Base-by-base conservation (phyloP, 2,329 filamentous ascomycete genomes). In the Aureobasidium lini region DNA sequence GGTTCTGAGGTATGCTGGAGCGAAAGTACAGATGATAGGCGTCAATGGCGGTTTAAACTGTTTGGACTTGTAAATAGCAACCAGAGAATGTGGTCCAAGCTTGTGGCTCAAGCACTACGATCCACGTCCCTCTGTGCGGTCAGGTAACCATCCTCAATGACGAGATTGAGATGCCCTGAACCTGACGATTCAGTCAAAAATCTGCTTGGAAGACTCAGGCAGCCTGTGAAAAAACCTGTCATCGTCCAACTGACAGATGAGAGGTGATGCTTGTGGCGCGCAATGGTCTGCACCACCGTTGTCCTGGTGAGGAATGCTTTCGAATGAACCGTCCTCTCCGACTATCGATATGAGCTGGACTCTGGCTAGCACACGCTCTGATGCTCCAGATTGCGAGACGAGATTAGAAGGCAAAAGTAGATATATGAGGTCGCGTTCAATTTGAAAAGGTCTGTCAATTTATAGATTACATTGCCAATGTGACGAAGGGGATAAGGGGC, bases 51-150 rank as follows among this genome's bases (percentile, higher is more conserved):
- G 42, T 57, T 57, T 57, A 32, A 23, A 23, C 23, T 23, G 23
- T 59, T 53, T 59, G 47, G 15, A 46, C 32, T 46, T 39, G 31
- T 29, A 59, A 42, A 53, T 39, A 59, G 57, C 57, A 59, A 59
- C 57, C 47, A 48, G 48, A 56, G 43, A 59, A 37, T 18, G 37
- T 52, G 47, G 50, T 15, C 50, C 50, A 54, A 29, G 23, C 23
- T 23, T n/a, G 7, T n/a, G 48, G 50, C 50, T 43, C 50, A 54
- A 43, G 50, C 39, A 54, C 50, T 18, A 39, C 50, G 50, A 54
- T 54, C 50, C 50, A 39, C 43, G 42, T 46, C 39, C 52, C 39
- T 46, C 31, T 4, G 37, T 34, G 40, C 42, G 52, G 39, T 57
- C 52, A 7, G 52, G 46, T 40, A 57, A 48, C 4, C 23, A 23